These are phyloP conservation scores for Ogataea allantospora DNA, from an alignment of 805 yeast species.

Conservation along the genomic window DNA sequence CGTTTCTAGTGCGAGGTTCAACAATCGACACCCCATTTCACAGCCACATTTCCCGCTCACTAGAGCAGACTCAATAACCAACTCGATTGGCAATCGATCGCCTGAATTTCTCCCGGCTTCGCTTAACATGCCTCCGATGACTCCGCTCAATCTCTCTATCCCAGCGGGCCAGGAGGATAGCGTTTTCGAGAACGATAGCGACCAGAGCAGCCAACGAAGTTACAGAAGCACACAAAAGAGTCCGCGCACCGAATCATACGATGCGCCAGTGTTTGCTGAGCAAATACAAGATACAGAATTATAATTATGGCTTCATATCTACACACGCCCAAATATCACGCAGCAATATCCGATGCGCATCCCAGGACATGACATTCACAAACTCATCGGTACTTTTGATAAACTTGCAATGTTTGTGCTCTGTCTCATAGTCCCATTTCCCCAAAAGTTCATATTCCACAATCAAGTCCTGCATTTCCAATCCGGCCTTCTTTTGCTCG, in stretches of 20 bases:
- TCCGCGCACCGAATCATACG: conserved; percentile 5
- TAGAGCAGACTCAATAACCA: conserved; percentile 24
- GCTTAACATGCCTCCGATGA: conserved; percentile 37
- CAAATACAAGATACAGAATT: conserved; percentile 23
- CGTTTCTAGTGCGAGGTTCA: conserved; percentile 1
- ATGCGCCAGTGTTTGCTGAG: conserved; percentile 21
- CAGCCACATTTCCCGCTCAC: conserved; percentile 13
- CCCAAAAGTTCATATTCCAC: conserved; percentile 22
- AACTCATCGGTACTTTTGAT: conserved; percentile 19
- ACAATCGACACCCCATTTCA: conserved; percentile 22
- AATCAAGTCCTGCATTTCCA: conserved; percentile 13
- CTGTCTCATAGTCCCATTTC: conserved; percentile 23
- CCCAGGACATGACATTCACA: conserved; percentile 16
- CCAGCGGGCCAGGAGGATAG: conserved; percentile 21
- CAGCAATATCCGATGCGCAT: conserved; percentile 18
- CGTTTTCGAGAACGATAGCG: conserved; percentile 22
- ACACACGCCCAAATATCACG: conserved; percentile 25
- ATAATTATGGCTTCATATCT: conserved; percentile 17
- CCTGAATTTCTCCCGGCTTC: conserved; percentile 37
- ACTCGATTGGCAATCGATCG: conserved; percentile 32
- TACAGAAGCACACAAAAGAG: conserved; percentile 4
- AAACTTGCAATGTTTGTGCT: conserved; percentile 17
- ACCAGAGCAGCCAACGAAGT: conserved; percentile 9
- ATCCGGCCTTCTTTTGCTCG: conserved; percentile 14
- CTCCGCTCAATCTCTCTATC: conserved; percentile 33